Conservation (phyloP, 176 grass and related monocot species). For the Pharus latifolius region DNA sequence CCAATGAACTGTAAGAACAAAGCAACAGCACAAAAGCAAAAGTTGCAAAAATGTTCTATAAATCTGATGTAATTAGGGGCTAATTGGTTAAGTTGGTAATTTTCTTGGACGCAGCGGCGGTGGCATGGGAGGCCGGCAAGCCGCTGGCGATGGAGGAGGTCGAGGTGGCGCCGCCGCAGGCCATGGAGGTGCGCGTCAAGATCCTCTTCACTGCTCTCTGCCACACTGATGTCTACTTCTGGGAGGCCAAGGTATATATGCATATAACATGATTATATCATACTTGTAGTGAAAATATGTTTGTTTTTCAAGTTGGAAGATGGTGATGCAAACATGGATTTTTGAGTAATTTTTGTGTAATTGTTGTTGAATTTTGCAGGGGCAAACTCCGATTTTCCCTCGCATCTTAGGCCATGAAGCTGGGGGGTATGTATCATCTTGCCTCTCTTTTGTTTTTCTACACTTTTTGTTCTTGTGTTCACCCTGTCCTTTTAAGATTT, state of each 20-base stretch:
- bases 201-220: conserved; percentile 79
- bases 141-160: conserved; percentile 77
- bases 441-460: not conserved
- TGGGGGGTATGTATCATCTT: conserved; percentile 43
- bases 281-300: not conserved
- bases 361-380: conserved; percentile 26
- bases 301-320: not conserved
- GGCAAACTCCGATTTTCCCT: conserved; percentile 86
- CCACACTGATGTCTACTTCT: conserved; percentile 96
- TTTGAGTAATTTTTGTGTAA: not conserved
- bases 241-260: conserved; percentile 63
- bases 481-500: not conserved
- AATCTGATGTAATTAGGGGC: not conserved
- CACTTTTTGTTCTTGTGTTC: not conserved
- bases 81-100: not conserved
- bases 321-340: not conserved
- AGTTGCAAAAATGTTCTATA: no score
- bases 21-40: no score
- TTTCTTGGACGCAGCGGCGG: conserved; percentile 38
- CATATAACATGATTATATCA: not conserved
- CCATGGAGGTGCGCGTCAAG: conserved; percentile 81
- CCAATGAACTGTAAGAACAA: no score
- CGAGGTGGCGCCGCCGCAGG: conserved; percentile 78
- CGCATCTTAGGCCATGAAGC: conserved; percentile 92
- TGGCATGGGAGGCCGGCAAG: conserved; percentile 84